Evolutionary conservation across 768 basidiomycete genomes (phyloP).

Genomic region (Psilocybe subaeruginosa): DNA sequence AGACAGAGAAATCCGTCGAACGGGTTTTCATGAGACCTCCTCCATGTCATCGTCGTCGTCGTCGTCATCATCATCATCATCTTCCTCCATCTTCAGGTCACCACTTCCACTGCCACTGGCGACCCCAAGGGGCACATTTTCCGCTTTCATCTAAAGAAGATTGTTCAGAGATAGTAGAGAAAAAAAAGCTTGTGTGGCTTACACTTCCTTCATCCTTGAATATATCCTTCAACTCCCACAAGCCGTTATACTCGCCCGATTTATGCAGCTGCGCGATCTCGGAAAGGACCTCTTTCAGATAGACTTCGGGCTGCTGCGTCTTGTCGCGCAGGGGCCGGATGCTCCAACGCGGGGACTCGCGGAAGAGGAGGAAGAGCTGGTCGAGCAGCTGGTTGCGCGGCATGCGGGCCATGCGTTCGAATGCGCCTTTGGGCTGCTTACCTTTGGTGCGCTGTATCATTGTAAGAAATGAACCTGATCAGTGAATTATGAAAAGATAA

Average conservation of each 20-base stretch:
- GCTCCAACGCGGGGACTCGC: conserved; percentile 80
- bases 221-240: conserved; percentile 79
- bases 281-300: conserved; percentile 80
- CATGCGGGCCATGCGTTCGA: conserved; percentile 92
- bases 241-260: conserved; percentile 78
- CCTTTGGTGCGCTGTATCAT: conserved; percentile 61
- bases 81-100: conserved; percentile 15
- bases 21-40: conserved; percentile 45
- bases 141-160: conserved; percentile 42
- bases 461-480: conserved; percentile 5
- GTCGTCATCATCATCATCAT: conserved; percentile 51
- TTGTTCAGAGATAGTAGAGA: background rate
- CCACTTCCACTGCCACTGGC: background rate
- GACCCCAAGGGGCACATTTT: conserved; percentile 46
- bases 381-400: conserved; percentile 88
- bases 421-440: conserved; percentile 68
- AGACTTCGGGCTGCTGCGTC: conserved; percentile 85
- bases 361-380: conserved; percentile 77
- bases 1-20: no score
- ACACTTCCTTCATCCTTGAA: conserved; percentile 67
- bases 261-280: conserved; percentile 80
- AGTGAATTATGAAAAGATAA: conserved; percentile 18
- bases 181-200: conserved; percentile 22
- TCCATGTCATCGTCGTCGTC: conserved; percentile 19
- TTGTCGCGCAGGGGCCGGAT: conserved; percentile 76